These are phyloP conservation scores for Epichloe gansuensis DNA, from an alignment of 2,329 filamentous ascomycete species.

Conservation along the genomic window DNA sequence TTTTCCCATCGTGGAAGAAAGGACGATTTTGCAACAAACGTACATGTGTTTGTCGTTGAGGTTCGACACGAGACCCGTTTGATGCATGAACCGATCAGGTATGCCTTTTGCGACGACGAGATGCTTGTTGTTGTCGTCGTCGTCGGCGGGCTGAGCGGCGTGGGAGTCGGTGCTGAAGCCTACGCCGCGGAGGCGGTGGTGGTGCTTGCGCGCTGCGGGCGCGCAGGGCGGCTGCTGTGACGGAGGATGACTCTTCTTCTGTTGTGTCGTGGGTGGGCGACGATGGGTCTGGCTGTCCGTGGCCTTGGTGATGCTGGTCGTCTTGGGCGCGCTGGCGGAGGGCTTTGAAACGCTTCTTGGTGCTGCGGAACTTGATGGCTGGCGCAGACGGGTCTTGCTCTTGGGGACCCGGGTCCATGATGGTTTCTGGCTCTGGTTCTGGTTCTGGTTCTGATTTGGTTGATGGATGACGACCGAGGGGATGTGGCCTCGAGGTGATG, in stretches of 20 bases:
- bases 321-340: conserved; percentile 39
- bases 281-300: neutral
- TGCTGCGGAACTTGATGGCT: conserved; percentile 38
- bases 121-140: conserved; percentile 22
- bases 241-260: conserved; percentile 22
- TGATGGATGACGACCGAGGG: too few relatives aligned
- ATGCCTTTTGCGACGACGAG: conserved; percentile 17
- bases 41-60: conserved; percentile 68
- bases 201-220: conserved; percentile 39
- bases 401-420: conserved; percentile 13
- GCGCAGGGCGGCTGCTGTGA: conserved; percentile 40
- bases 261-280: conserved; percentile 1
- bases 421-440: neutral
- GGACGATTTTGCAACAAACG: conserved; percentile 21
- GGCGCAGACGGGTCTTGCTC: conserved; percentile 16
- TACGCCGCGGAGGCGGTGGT: conserved; percentile 40
- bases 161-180: conserved; percentile 34
- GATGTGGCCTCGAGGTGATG: too few relatives aligned
- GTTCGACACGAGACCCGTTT: conserved; percentile 56
- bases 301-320: conserved; percentile 5
- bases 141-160: conserved; percentile 20
- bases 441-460: neutral
- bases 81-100: conserved; percentile 51
- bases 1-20: neutral
- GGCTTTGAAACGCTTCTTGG: conserved; percentile 45